Conservation (phyloP, 805 yeast species). For the Teunomyces gatunensis region DNA sequence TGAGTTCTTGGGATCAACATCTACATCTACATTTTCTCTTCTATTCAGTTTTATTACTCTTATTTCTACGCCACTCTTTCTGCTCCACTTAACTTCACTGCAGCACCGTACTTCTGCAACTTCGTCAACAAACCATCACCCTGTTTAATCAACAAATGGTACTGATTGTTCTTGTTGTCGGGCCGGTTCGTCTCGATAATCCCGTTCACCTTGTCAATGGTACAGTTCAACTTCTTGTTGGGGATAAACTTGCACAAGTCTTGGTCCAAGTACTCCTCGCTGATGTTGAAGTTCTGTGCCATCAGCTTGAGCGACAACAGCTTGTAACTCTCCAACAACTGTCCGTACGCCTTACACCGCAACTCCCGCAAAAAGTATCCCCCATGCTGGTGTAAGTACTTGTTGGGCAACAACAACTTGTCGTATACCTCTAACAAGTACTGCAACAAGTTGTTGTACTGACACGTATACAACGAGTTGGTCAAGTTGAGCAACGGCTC, state of each 20-base stretch:
- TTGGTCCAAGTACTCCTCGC: constrained; percentile 77
- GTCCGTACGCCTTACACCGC: constrained; percentile 93
- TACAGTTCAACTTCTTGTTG: constrained; percentile 89
- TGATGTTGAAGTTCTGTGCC: constrained; percentile 93
- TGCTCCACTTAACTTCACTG: constrained; percentile 91
- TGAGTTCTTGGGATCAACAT: too few relatives aligned
- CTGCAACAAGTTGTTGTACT: constrained; percentile 76
- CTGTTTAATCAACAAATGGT: constrained; percentile 80
- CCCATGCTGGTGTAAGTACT: constrained; percentile 73
- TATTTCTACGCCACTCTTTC: constrained; percentile 49
- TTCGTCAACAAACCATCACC: constrained; percentile 92
- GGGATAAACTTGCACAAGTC: constrained; percentile 92
- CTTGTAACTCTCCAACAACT: constrained; percentile 89
- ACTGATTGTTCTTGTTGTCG: constrained; percentile 93
- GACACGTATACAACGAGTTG: constrained; percentile 84
- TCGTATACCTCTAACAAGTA: constrained; percentile 76
- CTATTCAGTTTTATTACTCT: not conserved
- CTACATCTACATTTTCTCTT: not conserved
- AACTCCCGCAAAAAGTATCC: constrained; percentile 85
- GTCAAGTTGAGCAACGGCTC: constrained; percentile 82
- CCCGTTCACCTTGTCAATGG: constrained; percentile 92
- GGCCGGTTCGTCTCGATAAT: constrained; percentile 95
- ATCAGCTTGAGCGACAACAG: constrained; percentile 85
- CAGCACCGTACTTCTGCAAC: constrained; percentile 95
- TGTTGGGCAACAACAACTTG: constrained; percentile 57